Conservation (phyloP, 2,329 filamentous ascomycete species). For the Diaporthe vaccinii region DNA sequence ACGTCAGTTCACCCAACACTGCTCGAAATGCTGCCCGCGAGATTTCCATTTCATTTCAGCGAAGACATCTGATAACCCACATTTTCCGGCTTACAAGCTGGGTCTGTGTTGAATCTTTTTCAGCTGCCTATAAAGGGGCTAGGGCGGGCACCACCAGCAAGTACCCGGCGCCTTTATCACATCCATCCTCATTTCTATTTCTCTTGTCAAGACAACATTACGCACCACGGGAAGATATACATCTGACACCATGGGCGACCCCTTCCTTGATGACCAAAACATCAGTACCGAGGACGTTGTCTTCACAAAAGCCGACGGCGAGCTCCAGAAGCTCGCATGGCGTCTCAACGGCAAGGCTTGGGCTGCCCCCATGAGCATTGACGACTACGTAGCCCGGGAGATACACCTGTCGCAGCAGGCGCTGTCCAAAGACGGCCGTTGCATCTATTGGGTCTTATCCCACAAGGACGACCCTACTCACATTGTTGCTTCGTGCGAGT, state of each 20-base stretch:
- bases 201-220: not conserved
- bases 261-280: conserved; percentile 41
- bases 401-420: conserved; percentile 46
- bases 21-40: conserved; percentile 26
- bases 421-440: conserved; percentile 45
- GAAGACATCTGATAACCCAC: conserved; percentile 43
- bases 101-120: conserved; percentile 30
- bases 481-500: conserved; percentile 53
- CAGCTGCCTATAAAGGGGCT: conserved; percentile 34
- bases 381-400: conserved; percentile 49
- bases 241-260: conserved; percentile 27
- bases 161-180: not conserved
- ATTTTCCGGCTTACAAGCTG: conserved; percentile 38
- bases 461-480: conserved; percentile 46
- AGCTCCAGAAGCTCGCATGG: conserved; percentile 49
- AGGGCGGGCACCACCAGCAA: conserved; percentile 9
- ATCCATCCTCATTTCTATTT: not conserved
- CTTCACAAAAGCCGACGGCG: conserved; percentile 48
- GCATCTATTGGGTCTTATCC: conserved; percentile 51
- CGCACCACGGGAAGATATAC: not conserved
- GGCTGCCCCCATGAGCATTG: conserved; percentile 48
- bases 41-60: conserved; percentile 41
- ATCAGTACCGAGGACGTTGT: conserved; percentile 45
- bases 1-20: conserved; percentile 1
- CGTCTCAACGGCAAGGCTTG: conserved; percentile 49